phyloP scores from a whole-genome alignment of 148 eudicot genomes.

The Rhododendron mucronatum region DNA sequence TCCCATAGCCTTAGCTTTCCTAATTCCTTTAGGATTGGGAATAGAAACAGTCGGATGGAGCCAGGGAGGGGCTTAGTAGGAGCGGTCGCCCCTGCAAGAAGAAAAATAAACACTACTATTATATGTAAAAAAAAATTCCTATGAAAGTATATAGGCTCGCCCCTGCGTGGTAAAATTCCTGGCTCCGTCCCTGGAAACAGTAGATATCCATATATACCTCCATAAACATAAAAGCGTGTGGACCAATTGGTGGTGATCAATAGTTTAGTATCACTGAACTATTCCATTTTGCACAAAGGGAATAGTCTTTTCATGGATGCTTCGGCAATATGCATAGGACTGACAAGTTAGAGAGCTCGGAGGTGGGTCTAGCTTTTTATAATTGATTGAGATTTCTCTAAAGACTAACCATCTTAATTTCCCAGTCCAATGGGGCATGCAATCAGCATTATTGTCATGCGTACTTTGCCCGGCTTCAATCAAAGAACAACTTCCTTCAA shows the following conservation, averaged over 20 bases:
- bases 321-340: not conserved
- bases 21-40: not conserved
- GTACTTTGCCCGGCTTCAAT: not conserved
- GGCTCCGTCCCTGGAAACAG: not conserved
- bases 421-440: not conserved
- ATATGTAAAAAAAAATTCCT: too few relatives aligned
- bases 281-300: not conserved
- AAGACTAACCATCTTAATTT: not conserved
- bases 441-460: not conserved
- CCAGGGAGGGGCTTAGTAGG: too few relatives aligned
- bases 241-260: not conserved
- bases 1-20: too few relatives aligned
- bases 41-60: not conserved
- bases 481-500: not conserved
- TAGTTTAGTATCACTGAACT: not conserved
- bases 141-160: too few relatives aligned
- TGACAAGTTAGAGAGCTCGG: not conserved
- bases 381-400: not conserved
- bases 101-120: too few relatives aligned
- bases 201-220: not conserved
- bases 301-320: not conserved
- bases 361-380: not conserved
- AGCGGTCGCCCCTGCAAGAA: too few relatives aligned
- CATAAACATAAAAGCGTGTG: not conserved
- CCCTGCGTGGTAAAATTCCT: too few relatives aligned